Conservation (phyloP, 805 yeast genomes). For the Blastobotrys terrestris region DNA sequence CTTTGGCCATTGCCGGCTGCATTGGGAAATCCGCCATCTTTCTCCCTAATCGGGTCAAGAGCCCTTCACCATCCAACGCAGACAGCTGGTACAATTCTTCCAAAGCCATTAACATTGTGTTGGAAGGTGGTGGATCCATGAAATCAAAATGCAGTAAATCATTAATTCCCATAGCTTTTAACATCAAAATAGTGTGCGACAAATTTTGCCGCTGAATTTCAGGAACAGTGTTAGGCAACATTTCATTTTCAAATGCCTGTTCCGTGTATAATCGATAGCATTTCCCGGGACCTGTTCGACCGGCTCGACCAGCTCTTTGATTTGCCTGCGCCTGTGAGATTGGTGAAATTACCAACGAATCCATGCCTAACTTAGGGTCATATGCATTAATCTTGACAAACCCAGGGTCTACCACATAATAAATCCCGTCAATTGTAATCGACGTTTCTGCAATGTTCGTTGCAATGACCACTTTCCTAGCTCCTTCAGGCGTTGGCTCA, state of each 20-base stretch:
- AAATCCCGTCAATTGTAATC: constrained; percentile 92
- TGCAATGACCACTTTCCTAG: constrained; percentile 85
- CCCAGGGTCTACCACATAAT: constrained; percentile 91
- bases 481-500: constrained; percentile 73
- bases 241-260: constrained; percentile 69
- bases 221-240: constrained; percentile 77
- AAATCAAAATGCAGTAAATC: constrained; percentile 81
- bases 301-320: constrained; percentile 97
- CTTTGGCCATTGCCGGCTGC: constrained; percentile 83
- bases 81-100: constrained; percentile 82
- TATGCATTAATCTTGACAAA: constrained; percentile 87
- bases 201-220: constrained; percentile 86
- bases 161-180: constrained; percentile 78
- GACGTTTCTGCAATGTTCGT: constrained; percentile 98
- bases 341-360: constrained; percentile 75
- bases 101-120: constrained; percentile 64
- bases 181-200: constrained; percentile 64
- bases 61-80: constrained; percentile 76
- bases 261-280: constrained; percentile 87
- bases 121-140: constrained; percentile 81
- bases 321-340: constrained; percentile 94
- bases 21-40: constrained; percentile 90
- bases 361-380: constrained; percentile 85
- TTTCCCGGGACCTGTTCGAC: constrained; percentile 95
- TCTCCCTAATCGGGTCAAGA: constrained; percentile 68